A percentile compares a stretch with the other conserved stretches of the same genome.
Conservation (phyloP, 1,284 basidiomycete species). For the Exobasidium rhododendri region DNA sequence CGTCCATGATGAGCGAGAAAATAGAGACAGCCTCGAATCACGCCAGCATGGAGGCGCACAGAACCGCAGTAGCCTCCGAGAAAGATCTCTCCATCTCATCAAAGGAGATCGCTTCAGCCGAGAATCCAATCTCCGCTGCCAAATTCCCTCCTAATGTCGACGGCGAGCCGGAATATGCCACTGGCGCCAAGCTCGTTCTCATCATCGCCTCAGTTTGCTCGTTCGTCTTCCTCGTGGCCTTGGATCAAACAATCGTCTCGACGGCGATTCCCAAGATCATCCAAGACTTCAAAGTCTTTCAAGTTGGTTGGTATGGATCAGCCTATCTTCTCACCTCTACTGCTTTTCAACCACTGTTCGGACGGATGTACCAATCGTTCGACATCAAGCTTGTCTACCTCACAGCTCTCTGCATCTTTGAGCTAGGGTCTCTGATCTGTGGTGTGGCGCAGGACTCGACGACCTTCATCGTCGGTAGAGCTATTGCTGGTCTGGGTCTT, state of each 20-base stretch:
- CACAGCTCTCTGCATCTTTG: conserved; percentile 28
- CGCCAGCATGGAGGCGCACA: no score
- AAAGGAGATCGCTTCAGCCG: not conserved
- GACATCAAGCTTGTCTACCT: conserved; percentile 36
- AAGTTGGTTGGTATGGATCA: conserved; percentile 41
- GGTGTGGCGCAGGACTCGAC: conserved; percentile 30
- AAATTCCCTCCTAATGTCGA: not conserved
- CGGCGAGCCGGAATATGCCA: not conserved
- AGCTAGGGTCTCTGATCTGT: conserved; percentile 41
- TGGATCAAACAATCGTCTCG: conserved; percentile 40
- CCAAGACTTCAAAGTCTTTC: conserved; percentile 35
- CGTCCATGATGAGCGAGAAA: no score
- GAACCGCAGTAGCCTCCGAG: no score
- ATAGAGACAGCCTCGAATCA: no score
- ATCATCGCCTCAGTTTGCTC: conserved; percentile 3
- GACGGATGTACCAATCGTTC: conserved; percentile 35
- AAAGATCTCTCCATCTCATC: not conserved
- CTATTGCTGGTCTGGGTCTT: conserved; percentile 38
- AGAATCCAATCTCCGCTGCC: not conserved
- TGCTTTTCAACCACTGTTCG: conserved; percentile 41
- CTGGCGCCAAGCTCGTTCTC: not conserved
- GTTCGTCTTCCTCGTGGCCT: conserved; percentile 16
- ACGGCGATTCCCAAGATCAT: conserved; percentile 40
- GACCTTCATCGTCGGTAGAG: conserved; percentile 43
- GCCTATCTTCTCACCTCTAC: conserved; percentile 42